Evolutionary conservation across 768 basidiomycete genomes (phyloP).

Genomic region (Neoboletus subvelutipes): DNA sequence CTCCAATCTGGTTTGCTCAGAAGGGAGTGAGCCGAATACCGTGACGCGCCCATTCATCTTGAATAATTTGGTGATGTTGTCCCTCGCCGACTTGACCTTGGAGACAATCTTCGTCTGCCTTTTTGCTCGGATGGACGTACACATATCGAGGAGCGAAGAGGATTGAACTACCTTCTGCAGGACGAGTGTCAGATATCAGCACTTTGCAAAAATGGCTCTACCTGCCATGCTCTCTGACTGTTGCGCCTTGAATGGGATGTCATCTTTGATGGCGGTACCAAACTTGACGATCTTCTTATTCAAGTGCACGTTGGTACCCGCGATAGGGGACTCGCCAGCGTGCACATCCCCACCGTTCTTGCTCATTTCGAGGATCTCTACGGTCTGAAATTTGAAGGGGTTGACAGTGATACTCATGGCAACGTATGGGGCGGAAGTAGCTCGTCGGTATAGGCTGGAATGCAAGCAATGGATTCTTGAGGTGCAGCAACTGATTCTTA

Average conservation of each 20-base stretch:
- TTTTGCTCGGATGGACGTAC: background rate
- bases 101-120: slow-evolving; percentile 1
- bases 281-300: background rate
- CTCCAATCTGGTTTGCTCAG: background rate
- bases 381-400: background rate
- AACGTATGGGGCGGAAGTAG: background rate
- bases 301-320: background rate
- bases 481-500: background rate
- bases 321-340: background rate
- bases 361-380: background rate
- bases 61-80: slow-evolving; percentile 4
- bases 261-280: background rate
- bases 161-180: background rate
- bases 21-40: background rate
- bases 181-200: background rate
- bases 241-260: background rate
- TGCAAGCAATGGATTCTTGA: background rate
- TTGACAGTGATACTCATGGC: background rate
- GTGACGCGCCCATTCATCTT: background rate
- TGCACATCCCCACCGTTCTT: background rate
- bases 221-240: background rate
- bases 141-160: background rate
- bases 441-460: background rate
- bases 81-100: slow-evolving; percentile 7
- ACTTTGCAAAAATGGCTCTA: background rate